A percentile compares a stretch with the other conserved stretches of the same genome.
phyloP scores from a whole-genome alignment of 2,329 filamentous ascomycete genomes.

The Penicillium griseofulvum region DNA sequence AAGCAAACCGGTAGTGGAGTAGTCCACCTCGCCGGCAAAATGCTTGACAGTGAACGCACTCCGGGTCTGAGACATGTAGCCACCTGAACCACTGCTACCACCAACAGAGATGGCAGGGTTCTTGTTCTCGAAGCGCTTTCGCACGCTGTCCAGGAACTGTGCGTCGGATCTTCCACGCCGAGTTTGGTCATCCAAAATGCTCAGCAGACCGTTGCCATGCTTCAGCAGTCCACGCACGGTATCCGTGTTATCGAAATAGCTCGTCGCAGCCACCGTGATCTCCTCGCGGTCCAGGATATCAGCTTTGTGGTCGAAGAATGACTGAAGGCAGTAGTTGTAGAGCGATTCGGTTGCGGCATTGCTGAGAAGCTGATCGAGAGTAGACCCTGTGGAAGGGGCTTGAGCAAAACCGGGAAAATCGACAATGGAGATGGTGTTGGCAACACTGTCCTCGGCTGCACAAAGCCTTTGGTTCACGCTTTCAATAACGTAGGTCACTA shows the following conservation, averaged over 20 bases:
- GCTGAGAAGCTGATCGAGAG: slow-evolving; percentile 87
- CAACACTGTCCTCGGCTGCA: slow-evolving; percentile 80
- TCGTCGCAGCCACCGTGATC: slow-evolving; percentile 82
- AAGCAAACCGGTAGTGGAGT: slow-evolving; percentile 78
- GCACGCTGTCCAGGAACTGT: slow-evolving; percentile 85
- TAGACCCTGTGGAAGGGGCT: slow-evolving; percentile 75
- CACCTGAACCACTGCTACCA: slow-evolving; percentile 74
- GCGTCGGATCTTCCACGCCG: slow-evolving; percentile 82
- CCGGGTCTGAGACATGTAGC: slow-evolving; percentile 75
- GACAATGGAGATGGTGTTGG: slow-evolving; percentile 90
- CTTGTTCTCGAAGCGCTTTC: slow-evolving; percentile 91
- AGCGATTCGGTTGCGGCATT: slow-evolving; percentile 90
- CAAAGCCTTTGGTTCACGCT: slow-evolving; percentile 86
- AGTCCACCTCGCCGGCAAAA: slow-evolving; percentile 95
- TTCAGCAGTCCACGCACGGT: slow-evolving; percentile 90
- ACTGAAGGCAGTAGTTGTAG: slow-evolving; percentile 90
- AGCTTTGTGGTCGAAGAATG: slow-evolving; percentile 92
- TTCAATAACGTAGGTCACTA: slow-evolving; percentile 93
- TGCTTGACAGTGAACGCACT: slow-evolving; percentile 88
- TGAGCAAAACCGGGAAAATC: slow-evolving; percentile 96
- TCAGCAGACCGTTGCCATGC: slow-evolving; percentile 84
- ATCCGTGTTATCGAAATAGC: slow-evolving; percentile 97
- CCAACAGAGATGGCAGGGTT: slow-evolving; percentile 84
- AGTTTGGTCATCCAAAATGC: slow-evolving; percentile 94
- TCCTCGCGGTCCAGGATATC: slow-evolving; percentile 94